Evolutionary conservation across 257 asterid species (phyloP), one percentile per base, ranked within the genome.

Genomic region (Paraleonurus japonicus): DNA sequence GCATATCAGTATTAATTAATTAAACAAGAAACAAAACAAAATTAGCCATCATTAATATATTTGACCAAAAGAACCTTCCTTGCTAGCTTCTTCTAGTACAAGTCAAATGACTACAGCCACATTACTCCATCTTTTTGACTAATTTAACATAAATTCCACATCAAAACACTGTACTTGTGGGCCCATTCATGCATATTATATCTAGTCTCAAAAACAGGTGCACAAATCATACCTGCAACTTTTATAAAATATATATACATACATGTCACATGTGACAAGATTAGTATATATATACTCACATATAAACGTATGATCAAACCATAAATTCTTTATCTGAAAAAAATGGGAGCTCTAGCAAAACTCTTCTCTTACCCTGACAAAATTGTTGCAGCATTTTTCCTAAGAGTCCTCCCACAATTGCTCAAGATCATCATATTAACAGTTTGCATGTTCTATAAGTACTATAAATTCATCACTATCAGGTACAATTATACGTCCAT

Each of bases 271-370:
- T 16, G 45, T 30, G 8, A 13, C 23, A n/a, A n/a, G 9, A 3
- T 3, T 62, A 47, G 5, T 47, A 15, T 43, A n/a, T 47, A 47
- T n/a, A n/a, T 3, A 43, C 51, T 13, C 54, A 5, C 22, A 47
- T 3, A 43, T 13, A 30, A 30, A 12, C 17, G 7, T 47, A 4
- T 47, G 20, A 5, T 47, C 16, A 22, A 23, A 26, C 63, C 7
- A 54, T 4, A 28, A 2, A 32, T 61, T 20, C 43, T 47, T 26
- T 70, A 47, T 35, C 65, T 35, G 4, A 16, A 57, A 45, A 61
- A 28, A 2, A 72, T 80, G 88, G 54, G 65, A 65, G 47, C 88
- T 12, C 35, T 81, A 2, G 39, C 81, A 24, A 88, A 70, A 57
- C 64, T 79, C 45, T 45, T 61, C 70, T 67, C 86, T 12, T 75